Conservation (phyloP, 2,329 filamentous ascomycete genomes). For the Phialemonium atrogriseum region DNA sequence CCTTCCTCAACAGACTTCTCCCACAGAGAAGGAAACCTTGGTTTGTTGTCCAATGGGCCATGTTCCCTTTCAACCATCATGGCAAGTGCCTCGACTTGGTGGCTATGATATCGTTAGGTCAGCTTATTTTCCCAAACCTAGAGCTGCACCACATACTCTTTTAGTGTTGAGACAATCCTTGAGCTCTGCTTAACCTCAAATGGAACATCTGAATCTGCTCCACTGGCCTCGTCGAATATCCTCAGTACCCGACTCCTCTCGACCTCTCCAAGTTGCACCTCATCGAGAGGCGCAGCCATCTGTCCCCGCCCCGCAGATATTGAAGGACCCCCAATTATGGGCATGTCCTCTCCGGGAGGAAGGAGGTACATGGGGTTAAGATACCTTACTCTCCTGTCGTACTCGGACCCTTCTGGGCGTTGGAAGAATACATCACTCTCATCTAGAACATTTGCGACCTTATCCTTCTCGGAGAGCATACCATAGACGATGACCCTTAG, state of each 20-base stretch:
- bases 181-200: constrained; percentile 6
- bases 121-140: neutral
- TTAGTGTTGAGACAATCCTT: constrained; percentile 7
- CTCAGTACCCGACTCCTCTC: constrained; percentile 7
- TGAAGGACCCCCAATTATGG: constrained; percentile 4
- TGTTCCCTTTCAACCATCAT: constrained; percentile 23
- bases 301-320: neutral
- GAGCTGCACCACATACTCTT: constrained; percentile 9
- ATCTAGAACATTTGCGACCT: constrained; percentile 2
- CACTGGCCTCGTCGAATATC: constrained; percentile 9
- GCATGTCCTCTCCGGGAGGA: constrained; percentile 9
- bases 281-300: neutral
- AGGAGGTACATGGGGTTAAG: constrained; percentile 11
- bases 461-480: constrained; percentile 2
- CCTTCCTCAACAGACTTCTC: constrained; percentile 6
- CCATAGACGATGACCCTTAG: constrained; percentile 6
- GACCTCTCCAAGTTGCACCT: constrained; percentile 6
- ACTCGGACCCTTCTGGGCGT: constrained; percentile 7
- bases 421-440: constrained; percentile 7
- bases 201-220: neutral
- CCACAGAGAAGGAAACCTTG: constrained; percentile 16
- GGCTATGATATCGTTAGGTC: constrained; percentile 8
- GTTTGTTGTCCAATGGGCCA: constrained; percentile 7
- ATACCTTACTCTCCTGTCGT: constrained; percentile 8
- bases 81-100: constrained; percentile 19